Evolutionary conservation across 179 eudicot species (phyloP).

Genomic region (Silene noctiflora): DNA sequence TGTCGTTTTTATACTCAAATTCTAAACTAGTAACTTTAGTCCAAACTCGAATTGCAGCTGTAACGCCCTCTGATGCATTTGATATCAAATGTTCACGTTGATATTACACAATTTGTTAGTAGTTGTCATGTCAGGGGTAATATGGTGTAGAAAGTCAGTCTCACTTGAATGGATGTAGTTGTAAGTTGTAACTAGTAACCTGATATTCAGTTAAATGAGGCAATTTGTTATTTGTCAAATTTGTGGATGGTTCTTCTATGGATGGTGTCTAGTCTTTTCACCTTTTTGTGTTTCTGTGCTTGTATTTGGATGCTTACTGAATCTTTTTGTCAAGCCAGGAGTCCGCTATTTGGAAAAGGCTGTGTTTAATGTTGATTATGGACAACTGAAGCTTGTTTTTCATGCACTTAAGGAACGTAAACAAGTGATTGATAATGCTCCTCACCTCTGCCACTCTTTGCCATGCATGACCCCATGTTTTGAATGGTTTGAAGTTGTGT

Average conservation of each 20-base stretch:
- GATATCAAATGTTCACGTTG: no score
- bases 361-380: constrained; percentile 86
- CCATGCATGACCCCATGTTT: constrained; percentile 99
- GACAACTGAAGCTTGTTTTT: constrained; percentile 92
- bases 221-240: not conserved
- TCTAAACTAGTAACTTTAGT: no score
- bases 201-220: not conserved
- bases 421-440: constrained; percentile 92
- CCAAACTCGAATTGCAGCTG: no score
- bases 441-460: constrained; percentile 86
- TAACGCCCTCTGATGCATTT: no score
- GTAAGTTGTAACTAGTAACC: no score
- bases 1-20: no score
- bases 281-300: not conserved
- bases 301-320: constrained; percentile 15
- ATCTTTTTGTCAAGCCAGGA: constrained; percentile 41
- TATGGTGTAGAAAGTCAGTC: no score
- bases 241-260: not conserved
- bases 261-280: not conserved
- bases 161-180: no score
- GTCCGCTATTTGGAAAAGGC: constrained; percentile 99
- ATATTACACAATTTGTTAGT: no score
- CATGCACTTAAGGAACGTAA: constrained; percentile 98
- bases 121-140: no score
- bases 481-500: constrained; percentile 81